A percentile compares a stretch with the other conserved stretches of the same genome.
Evolutionary conservation across 148 eudicot genomes (phyloP).

Genomic region (Arbutus unedo): DNA sequence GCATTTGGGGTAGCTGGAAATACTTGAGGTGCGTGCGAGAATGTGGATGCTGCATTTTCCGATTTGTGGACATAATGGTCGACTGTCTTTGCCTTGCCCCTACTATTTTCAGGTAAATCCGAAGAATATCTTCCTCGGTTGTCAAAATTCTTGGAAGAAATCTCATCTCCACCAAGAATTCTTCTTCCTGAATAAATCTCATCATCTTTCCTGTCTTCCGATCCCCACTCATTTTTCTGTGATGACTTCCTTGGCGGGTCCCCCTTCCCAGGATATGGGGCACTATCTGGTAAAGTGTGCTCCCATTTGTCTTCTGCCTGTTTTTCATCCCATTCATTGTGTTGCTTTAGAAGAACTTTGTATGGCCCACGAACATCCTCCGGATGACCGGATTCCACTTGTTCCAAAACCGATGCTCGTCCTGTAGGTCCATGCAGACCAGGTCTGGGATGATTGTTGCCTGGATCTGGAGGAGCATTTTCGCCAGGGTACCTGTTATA

Average conservation of each 20-base stretch:
- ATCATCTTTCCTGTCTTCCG: slow-evolving; percentile 41
- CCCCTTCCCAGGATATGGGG: slow-evolving; percentile 35
- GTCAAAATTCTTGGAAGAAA: slow-evolving; percentile 22
- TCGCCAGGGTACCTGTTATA: slow-evolving; percentile 53
- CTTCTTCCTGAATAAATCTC: slow-evolving; percentile 27
- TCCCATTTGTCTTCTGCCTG: slow-evolving; percentile 48
- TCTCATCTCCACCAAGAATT: slow-evolving; percentile 29
- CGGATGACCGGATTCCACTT: slow-evolving; percentile 42
- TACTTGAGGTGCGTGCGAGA: slow-evolving; percentile 18
- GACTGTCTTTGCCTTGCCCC: slow-evolving; percentile 27
- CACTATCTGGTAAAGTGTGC: slow-evolving; percentile 28
- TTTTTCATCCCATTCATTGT: slow-evolving; percentile 44
- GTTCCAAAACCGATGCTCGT: slow-evolving; percentile 34
- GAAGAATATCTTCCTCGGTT: slow-evolving; percentile 19
- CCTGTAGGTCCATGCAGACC: slow-evolving; percentile 35
- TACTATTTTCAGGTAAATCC: slow-evolving; percentile 27
- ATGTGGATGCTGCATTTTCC: slow-evolving; percentile 27
- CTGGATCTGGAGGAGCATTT: slow-evolving; percentile 47
- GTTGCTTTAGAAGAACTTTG: slow-evolving; percentile 47
- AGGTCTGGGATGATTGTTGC: slow-evolving; percentile 49
- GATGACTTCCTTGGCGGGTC: slow-evolving; percentile 29
- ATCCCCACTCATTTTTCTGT: slow-evolving; percentile 53
- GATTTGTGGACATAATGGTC: slow-evolving; percentile 27
- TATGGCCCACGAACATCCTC: slow-evolving; percentile 49
- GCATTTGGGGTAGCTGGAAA: slow-evolving; percentile 35